Conservation (phyloP, 2,329 filamentous ascomycete species). For the Dactylellina parvicollis region DNA sequence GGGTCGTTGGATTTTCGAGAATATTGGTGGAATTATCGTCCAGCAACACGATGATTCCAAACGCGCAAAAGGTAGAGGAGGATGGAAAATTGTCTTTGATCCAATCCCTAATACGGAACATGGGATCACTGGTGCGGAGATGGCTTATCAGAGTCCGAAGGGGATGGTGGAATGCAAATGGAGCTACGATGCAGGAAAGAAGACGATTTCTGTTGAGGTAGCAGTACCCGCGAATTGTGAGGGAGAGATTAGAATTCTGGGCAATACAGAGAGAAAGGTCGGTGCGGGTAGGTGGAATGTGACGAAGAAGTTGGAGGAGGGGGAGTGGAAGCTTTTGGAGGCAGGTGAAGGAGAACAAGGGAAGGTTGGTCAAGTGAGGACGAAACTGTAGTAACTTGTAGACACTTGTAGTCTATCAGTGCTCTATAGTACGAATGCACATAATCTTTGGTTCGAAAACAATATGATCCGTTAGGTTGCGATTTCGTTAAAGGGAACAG, state of each 20-base stretch:
- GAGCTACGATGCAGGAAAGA: slow-evolving; percentile 14
- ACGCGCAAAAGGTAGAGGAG: neutral
- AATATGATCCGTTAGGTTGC: too few relatives aligned
- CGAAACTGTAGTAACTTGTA: too few relatives aligned
- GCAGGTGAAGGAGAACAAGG: neutral
- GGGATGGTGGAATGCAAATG: slow-evolving; percentile 36
- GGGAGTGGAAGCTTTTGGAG: slow-evolving; percentile 30
- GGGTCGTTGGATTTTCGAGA: slow-evolving; percentile 64
- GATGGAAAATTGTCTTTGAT: slow-evolving; percentile 31
- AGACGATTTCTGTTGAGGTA: slow-evolving; percentile 29
- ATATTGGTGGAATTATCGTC: slow-evolving; percentile 62
- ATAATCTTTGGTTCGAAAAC: too few relatives aligned
- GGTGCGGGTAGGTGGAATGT: slow-evolving; percentile 26
- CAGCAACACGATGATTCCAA: slow-evolving; percentile 3
- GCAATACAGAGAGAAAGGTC: slow-evolving; percentile 26
- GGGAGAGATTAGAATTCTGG: slow-evolving; percentile 28
- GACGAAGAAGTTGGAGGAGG: slow-evolving; percentile 8
- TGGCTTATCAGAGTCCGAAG: slow-evolving; percentile 25
- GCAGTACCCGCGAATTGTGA: slow-evolving; percentile 32
- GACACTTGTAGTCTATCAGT: too few relatives aligned
- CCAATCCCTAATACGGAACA: slow-evolving; percentile 36
- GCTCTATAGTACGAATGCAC: too few relatives aligned
- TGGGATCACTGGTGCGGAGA: slow-evolving; percentile 18
- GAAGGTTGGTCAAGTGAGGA: too few relatives aligned
- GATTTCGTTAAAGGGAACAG: too few relatives aligned